A percentile compares a stretch with the other conserved stretches of the same genome.
phyloP scores from a whole-genome alignment of 768 basidiomycete genomes.

The Tephrocybe sp. region DNA sequence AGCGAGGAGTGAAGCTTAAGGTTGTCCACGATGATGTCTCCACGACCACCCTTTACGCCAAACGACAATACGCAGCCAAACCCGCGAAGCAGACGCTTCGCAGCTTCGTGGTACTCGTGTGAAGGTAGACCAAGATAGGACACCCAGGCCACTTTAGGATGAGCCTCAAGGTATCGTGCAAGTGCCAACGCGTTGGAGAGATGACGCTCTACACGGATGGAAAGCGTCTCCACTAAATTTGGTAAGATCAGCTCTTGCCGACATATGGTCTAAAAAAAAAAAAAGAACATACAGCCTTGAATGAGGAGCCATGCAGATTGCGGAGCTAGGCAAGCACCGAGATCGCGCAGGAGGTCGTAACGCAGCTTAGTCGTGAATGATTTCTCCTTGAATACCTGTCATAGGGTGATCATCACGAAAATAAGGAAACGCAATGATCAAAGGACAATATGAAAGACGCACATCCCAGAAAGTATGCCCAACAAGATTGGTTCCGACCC shows the following conservation, averaged over 20 bases:
- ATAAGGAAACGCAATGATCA: background rate
- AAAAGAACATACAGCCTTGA: slow-evolving; percentile 36
- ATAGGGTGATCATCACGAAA: background rate
- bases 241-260: slow-evolving; percentile 66
- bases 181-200: slow-evolving; percentile 49
- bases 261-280: background rate
- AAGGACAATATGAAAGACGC: background rate
- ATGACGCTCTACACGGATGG: slow-evolving; percentile 58
- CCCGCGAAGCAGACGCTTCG: slow-evolving; percentile 41
- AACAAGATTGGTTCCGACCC: slow-evolving; percentile 14
- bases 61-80: slow-evolving; percentile 67
- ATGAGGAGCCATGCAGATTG: slow-evolving; percentile 60
- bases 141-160: slow-evolving; percentile 63
- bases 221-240: slow-evolving; percentile 56
- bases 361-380: slow-evolving; percentile 28
- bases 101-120: slow-evolving; percentile 52
- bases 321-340: slow-evolving; percentile 54
- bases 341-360: slow-evolving; percentile 55
- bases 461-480: slow-evolving; percentile 19
- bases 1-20: slow-evolving; percentile 37
- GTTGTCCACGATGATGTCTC: slow-evolving; percentile 34
- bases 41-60: slow-evolving; percentile 49
- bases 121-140: slow-evolving; percentile 56
- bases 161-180: slow-evolving; percentile 45
- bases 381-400: slow-evolving; percentile 18